Evolutionary conservation across 2,329 filamentous ascomycete genomes (phyloP), one percentile per base, ranked within the genome.

Genomic region (Trichoderma sp.): DNA sequence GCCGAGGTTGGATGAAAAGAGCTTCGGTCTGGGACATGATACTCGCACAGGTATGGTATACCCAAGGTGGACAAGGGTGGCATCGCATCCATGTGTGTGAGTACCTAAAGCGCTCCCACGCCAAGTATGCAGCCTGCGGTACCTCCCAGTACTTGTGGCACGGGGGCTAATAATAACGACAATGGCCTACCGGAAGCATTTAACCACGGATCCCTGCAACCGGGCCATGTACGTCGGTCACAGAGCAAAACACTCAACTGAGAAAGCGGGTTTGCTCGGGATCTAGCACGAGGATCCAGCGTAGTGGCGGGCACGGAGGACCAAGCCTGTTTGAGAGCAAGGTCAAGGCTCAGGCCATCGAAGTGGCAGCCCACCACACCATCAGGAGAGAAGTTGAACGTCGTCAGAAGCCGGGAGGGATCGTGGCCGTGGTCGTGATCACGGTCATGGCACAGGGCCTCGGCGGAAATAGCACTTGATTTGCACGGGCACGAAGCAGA

Each of bases 221-320:
- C 27, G 14, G 33, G 35, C 66, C 68, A 65, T 50, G 72, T 29
- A 64, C 27, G 29, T 56, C 68, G 35, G 53, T 62, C 53, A 41
- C 60, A 62, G 62, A 74, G 71, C 29, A 50, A 33, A 75, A 45
- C 35, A 41, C 62, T 24, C 33, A 21, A 67, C 35, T 71, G 66
- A 75, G 41, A 31, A 60, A 29, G 69, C 75, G 75, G 75, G 75
- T 76, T 74, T 74, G 69, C 62, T 76, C 75, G 75, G 75, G 69
- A 76, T 74, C 75, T 67, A 74, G 75, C 69, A 64, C 45, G 31
- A 38, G 73, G 66, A 56, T 50, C 73, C 56, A 45, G 38, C 29
- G 71, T 62, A 27, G 38, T 75, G 35, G 35, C 73, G 67, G 73
- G 73, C 73, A 53, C 74, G 74, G 69, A 67, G 69, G 31, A 76